Evolutionary conservation across 2,329 filamentous ascomycete genomes (phyloP).

Genomic region (Trichoderma brevicompactum): DNA sequence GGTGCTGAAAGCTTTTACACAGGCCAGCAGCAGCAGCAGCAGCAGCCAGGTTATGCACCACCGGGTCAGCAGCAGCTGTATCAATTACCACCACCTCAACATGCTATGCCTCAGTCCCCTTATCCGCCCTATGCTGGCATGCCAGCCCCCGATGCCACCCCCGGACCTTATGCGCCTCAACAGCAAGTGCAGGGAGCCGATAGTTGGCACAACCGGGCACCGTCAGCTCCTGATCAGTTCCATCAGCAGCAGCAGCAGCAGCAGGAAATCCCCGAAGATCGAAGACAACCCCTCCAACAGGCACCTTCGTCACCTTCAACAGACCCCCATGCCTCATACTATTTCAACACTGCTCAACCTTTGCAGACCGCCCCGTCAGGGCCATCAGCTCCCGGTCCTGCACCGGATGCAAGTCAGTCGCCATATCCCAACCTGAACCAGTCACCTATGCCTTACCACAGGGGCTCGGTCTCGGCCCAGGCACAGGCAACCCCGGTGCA

Average conservation of each 20-base stretch:
- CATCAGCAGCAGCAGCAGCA: slow-evolving; percentile 38
- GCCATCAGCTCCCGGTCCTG: slow-evolving; percentile 46
- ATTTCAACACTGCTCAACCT: slow-evolving; percentile 53
- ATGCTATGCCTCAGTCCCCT: slow-evolving; percentile 46
- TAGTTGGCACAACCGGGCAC: slow-evolving; percentile 54
- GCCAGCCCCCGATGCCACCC: slow-evolving; percentile 47
- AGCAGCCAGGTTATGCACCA: slow-evolving; percentile 59
- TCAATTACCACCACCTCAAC: slow-evolving; percentile 41
- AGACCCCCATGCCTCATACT: slow-evolving; percentile 63
- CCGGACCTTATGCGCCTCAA: slow-evolving; percentile 51
- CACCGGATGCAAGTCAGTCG: slow-evolving; percentile 51
- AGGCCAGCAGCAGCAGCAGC: slow-evolving; percentile 65
- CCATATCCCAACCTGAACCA: slow-evolving; percentile 60
- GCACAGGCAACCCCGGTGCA: slow-evolving; percentile 42
- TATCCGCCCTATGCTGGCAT: slow-evolving; percentile 47
- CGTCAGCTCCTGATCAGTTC: slow-evolving; percentile 41
- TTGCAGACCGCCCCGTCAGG: slow-evolving; percentile 34
- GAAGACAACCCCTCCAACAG: slow-evolving; percentile 40
- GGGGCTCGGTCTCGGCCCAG: slow-evolving; percentile 47
- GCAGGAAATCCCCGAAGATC: slow-evolving; percentile 35
- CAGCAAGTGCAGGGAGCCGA: slow-evolving; percentile 54
- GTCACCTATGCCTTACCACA: slow-evolving; percentile 48
- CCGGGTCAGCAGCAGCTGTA: slow-evolving; percentile 39
- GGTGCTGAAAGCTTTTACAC: slow-evolving; percentile 83
- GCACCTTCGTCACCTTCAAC: slow-evolving; percentile 39